These are phyloP conservation scores for Tetrapisispora arboricola DNA, from an alignment of 805 yeast genomes.

Conservation along the genomic window DNA sequence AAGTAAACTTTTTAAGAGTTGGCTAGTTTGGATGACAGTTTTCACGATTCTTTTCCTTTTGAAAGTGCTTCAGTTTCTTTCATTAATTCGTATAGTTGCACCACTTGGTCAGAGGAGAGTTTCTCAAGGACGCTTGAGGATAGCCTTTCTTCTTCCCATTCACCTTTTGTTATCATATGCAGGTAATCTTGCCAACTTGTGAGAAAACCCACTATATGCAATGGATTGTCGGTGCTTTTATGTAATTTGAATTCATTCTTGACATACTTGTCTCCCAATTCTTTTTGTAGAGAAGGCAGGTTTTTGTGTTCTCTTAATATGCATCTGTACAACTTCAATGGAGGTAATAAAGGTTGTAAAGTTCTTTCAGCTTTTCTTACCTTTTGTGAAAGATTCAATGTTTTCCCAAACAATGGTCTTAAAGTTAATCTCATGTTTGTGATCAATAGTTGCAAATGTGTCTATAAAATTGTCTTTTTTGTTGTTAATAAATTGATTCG, in stretches of 20 bases:
- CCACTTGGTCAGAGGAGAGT: slow-evolving; percentile 84
- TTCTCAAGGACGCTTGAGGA: slow-evolving; percentile 59
- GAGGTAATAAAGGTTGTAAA: slow-evolving; percentile 57
- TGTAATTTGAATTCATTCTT: slow-evolving; percentile 85
- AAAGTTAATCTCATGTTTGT: neutral
- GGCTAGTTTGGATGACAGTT: no score
- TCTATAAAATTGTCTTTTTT: no score
- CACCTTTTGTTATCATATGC: slow-evolving; percentile 44
- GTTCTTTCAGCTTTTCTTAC: slow-evolving; percentile 3
- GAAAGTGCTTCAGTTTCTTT: slow-evolving; percentile 40
- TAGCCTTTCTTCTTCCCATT: slow-evolving; percentile 56
- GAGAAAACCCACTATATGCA: slow-evolving; percentile 86
- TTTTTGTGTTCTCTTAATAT: slow-evolving; percentile 68
- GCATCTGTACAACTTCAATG: slow-evolving; percentile 66
- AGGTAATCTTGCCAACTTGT: slow-evolving; percentile 91
- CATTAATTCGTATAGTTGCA: slow-evolving; percentile 74
- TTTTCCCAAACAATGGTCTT: slow-evolving; percentile 1
- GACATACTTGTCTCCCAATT: slow-evolving; percentile 84
- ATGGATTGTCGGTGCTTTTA: slow-evolving; percentile 70
- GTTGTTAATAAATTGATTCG: no score
- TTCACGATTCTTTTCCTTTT: neutral
- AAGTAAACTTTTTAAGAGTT: no score
- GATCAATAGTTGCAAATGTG: no score
- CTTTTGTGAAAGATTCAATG: slow-evolving; percentile 6
- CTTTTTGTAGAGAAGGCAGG: slow-evolving; percentile 59